phyloP scores from a whole-genome alignment of 1,284 basidiomycete genomes.

The Ceratobasidium sp. region DNA sequence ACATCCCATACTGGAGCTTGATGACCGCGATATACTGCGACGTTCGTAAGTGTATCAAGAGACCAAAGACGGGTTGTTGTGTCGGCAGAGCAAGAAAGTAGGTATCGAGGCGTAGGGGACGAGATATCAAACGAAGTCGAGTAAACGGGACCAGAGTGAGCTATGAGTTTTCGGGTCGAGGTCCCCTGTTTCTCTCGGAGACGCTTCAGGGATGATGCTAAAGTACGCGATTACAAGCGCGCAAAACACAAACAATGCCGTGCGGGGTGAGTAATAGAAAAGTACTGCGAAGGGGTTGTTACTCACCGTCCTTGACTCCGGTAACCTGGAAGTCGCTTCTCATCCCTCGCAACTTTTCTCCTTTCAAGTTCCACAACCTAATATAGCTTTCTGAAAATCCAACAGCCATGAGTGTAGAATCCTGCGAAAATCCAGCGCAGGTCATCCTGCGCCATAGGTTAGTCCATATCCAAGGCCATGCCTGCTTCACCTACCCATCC shows the following conservation, averaged over 20 bases:
- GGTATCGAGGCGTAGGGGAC: conserved; percentile 86
- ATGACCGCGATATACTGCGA: conserved; percentile 95
- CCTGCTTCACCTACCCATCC: conserved; percentile 71
- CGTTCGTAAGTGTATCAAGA: conserved; percentile 90
- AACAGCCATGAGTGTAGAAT: conserved; percentile 93
- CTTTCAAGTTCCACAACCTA: conserved; percentile 93
- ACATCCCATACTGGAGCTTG: conserved; percentile 99
- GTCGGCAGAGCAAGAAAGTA: conserved; percentile 94
- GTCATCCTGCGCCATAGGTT: conserved; percentile 65
- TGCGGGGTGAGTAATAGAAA: too few species aligned
- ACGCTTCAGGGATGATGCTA: conserved; percentile 60
- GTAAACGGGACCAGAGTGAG: conserved; percentile 97
- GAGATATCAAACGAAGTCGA: conserved; percentile 92
- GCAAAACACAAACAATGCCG: too few species aligned
- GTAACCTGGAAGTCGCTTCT: conserved; percentile 76
- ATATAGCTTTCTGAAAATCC: conserved; percentile 97
- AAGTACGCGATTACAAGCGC: not conserved
- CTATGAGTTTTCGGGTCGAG: conserved; percentile 90
- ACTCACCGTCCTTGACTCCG: conserved; percentile 72
- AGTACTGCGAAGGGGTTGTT: too few species aligned
- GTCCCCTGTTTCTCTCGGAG: conserved; percentile 79
- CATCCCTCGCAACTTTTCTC: conserved; percentile 82
- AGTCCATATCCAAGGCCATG: conserved; percentile 23
- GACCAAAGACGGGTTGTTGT: conserved; percentile 93
- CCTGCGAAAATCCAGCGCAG: conserved; percentile 87